A percentile compares a stretch with the other conserved stretches of the same genome.
Evolutionary conservation across 1,284 basidiomycete species (phyloP).

Genomic region (Athelia psychrophila): DNA sequence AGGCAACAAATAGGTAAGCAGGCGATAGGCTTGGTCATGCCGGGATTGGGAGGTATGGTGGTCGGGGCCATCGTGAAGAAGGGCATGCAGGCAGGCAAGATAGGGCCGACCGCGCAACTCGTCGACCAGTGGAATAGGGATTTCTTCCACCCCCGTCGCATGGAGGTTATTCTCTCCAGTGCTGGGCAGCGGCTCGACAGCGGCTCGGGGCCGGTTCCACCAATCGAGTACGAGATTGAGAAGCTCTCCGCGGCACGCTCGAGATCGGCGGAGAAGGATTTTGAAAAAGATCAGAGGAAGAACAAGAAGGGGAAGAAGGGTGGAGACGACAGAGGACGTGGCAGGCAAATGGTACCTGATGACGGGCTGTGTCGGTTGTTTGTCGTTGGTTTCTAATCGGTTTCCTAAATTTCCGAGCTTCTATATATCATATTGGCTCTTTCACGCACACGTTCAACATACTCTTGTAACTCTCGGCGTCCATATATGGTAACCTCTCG

Average conservation of each 20-base stretch:
- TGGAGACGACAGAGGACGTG: not conserved
- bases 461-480: too few relatives aligned
- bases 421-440: too few relatives aligned
- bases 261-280: not conserved
- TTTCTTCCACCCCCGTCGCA: slow-evolving; percentile 18
- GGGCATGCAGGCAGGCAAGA: slow-evolving; percentile 1
- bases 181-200: slow-evolving; percentile 9
- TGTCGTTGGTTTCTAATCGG: not conserved
- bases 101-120: slow-evolving; percentile 4
- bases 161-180: slow-evolving; percentile 15
- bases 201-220: not conserved
- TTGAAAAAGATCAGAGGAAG: not conserved
- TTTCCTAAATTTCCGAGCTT: too few relatives aligned
- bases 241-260: not conserved
- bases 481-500: too few relatives aligned
- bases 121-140: slow-evolving; percentile 19
- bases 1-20: not conserved
- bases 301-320: not conserved
- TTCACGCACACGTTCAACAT: too few relatives aligned
- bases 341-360: not conserved
- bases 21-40: not conserved
- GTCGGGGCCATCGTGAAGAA: not conserved
- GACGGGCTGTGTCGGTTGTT: not conserved
- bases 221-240: not conserved
- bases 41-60: slow-evolving; percentile 1